phyloP scores from a whole-genome alignment of 2,329 filamentous ascomycete species.

The Fusarium praegraminearum region DNA sequence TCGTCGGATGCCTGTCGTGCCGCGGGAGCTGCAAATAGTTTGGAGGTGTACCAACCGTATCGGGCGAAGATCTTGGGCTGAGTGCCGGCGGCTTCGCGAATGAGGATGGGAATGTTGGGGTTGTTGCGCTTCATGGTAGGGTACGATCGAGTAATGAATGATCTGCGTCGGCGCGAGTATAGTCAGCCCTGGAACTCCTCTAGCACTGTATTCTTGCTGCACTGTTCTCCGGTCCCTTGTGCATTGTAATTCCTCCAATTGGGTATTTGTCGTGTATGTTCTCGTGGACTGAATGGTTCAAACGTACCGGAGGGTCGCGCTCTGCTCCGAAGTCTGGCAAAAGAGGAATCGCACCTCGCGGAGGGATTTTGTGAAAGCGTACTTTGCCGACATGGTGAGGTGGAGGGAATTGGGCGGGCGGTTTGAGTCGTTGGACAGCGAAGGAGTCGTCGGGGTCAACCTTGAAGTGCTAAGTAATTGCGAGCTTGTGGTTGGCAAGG shows the following conservation, averaged over 20 bases:
- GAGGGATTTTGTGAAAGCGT: slow-evolving; percentile 87
- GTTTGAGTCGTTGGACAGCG: slow-evolving; percentile 8
- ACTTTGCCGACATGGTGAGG: slow-evolving; percentile 84
- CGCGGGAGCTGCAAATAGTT: neutral
- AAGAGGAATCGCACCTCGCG: slow-evolving; percentile 98
- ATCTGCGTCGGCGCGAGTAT: slow-evolving; percentile 63
- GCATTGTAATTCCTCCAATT: slow-evolving; percentile 28
- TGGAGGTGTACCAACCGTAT: slow-evolving; percentile 74
- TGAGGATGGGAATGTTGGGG: slow-evolving; percentile 90
- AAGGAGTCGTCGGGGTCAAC: slow-evolving; percentile 12
- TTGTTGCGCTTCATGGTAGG: slow-evolving; percentile 99
- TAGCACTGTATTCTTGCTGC: neutral
- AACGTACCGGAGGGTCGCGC: slow-evolving; percentile 85
- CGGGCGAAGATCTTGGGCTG: slow-evolving; percentile 89
- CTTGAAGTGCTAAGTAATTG: slow-evolving; percentile 47
- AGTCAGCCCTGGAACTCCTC: slow-evolving; percentile 27
- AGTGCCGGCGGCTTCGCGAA: slow-evolving; percentile 89
- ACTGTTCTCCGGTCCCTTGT: neutral
- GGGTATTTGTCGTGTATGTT: slow-evolving; percentile 7
- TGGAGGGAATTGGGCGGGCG: neutral
- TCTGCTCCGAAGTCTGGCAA: slow-evolving; percentile 93
- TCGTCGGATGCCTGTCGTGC: neutral
- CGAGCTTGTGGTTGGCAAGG: slow-evolving; percentile 49
- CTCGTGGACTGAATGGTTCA: slow-evolving; percentile 13
- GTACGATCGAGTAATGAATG: slow-evolving; percentile 91